Evolutionary conservation across 352 stramenopile species (phyloP), one percentile per base, ranked within the genome.

Genomic region (Pythium biforme): DNA sequence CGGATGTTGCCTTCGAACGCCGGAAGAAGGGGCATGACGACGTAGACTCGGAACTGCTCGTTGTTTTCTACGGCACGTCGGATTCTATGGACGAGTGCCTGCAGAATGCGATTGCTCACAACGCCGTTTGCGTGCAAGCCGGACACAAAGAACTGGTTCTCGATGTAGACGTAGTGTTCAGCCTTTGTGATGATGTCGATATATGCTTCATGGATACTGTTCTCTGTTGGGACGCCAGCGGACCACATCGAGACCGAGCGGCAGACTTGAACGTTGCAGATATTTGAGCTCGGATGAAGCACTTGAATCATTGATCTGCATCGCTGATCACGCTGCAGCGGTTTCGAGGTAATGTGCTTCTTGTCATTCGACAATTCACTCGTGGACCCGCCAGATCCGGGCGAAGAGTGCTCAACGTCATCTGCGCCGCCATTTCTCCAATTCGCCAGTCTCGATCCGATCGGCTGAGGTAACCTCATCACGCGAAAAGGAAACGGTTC

Each of bases 61-160:
- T 89, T 77, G 14, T 76, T 67, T 49, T 86, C 66, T n/a, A 92
- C 80, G 7, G 87, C 87, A 54, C 82, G 83, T 37, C 79, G 75
- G 25, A 95, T 92, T n/a, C 87, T 81, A 64, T 95, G 73, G 34
- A 92, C 81, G 37, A 95, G 76, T 3, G 87, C 84, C 61, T 95
- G 81, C 33, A 94, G 59, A 49, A 95, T 91, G 2, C 86, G 83
- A 57, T 92, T 95, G 56, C 78, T 79, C 55, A 94, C 77, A 26
- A 94, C 84, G 20, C 68, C 69, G 53, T 96, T 95, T 22, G 70
- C 69, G 50, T 92, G 72, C 59, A 92, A 76, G 49, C 89, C 89
- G 23, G 81, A 95, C 61, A 96, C 87, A 61, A 97, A 97, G 59
- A 96, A 97, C 68, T 97, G 88, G 66, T 97, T 97, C 68, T 97